These are phyloP conservation scores for Tetrapisispora arboricola DNA, from an alignment of 805 yeast species.

Conservation along the genomic window DNA sequence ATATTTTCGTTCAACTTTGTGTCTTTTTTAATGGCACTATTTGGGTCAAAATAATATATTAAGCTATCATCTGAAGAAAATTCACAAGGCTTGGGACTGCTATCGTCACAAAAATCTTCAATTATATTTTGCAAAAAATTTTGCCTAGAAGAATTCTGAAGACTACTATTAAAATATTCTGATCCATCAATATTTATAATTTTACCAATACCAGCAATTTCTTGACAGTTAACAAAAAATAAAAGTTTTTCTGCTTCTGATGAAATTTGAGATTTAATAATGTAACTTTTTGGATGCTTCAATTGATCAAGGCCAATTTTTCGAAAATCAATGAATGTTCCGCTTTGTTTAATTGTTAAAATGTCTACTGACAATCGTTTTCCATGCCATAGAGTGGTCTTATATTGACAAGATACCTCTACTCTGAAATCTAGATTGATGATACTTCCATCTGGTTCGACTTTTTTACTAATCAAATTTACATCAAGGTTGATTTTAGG, in stretches of 20 bases:
- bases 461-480: too few species aligned
- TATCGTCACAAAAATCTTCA: too few species aligned
- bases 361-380: constrained; percentile 27
- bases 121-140: background rate
- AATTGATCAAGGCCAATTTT: constrained; percentile 27
- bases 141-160: too few species aligned
- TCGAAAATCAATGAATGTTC: constrained; percentile 37
- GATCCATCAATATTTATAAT: constrained; percentile 4
- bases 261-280: constrained; percentile 16
- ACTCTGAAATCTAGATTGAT: constrained; percentile 16
- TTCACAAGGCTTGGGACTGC: constrained; percentile 8
- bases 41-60: constrained; percentile 17
- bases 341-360: constrained; percentile 23
- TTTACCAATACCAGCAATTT: constrained; percentile 28
- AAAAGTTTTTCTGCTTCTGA: constrained; percentile 18
- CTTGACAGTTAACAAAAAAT: constrained; percentile 31
- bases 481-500: constrained; percentile 30
- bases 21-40: too few species aligned
- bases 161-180: background rate
- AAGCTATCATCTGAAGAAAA: constrained; percentile 23
- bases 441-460: too few species aligned
- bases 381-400: constrained; percentile 27
- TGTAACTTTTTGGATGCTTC: constrained; percentile 20
- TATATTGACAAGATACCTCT: constrained; percentile 14
- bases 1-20: too few species aligned